Evolutionary conservation across 2,329 filamentous ascomycete genomes (phyloP), one percentile per base, ranked within the genome.

Genomic region (Ascochyta viciae-villosae): DNA sequence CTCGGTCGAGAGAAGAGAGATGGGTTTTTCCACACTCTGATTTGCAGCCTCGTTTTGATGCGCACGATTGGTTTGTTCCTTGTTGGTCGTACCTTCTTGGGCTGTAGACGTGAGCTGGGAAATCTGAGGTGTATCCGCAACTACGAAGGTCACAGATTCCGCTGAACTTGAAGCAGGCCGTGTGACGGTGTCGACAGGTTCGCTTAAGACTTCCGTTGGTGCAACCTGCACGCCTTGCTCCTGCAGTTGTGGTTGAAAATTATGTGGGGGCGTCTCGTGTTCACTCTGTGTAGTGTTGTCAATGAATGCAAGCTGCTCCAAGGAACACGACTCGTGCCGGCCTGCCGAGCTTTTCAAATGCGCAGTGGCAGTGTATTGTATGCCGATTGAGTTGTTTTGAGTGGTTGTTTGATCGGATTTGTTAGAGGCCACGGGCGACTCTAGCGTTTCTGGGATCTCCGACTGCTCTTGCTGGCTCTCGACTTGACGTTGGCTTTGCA

Each of bases 401-500:
- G 26, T 22, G 22, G 10, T 12, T 40, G 15, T 22, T 26, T 19
- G 16, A 29, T 42, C 29, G 38, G 23, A 24, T n/a, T 44, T 33
- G 39, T 3, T 6, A 16, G 39, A 43, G 12, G 7, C 9, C 12
- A 6, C 33, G 12, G 33, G 37, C n/a, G 37, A 43, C 24, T 56
- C 58, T 43, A 57, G n/a, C 7, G 54, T 57, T 7, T 58, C 53
- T 6, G 49, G 26, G n/a, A 45, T 42, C 31, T 54, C 50, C 19
- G 23, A 35, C 37, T 19, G 54, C 41, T 54, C 50, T 37, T 60
- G 48, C 24, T 40, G 42, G 37, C 45, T 44, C 13, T 35, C 19
- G 29, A 39, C 16, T 23, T 52, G 57, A 24, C 16, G 39, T 35
- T 68, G 61, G 26, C 54, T 61, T 39, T 64, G 58, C 9, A 61